phyloP scores from a whole-genome alignment of 139 green algal genomes.

The Pleodorina starrii region DNA sequence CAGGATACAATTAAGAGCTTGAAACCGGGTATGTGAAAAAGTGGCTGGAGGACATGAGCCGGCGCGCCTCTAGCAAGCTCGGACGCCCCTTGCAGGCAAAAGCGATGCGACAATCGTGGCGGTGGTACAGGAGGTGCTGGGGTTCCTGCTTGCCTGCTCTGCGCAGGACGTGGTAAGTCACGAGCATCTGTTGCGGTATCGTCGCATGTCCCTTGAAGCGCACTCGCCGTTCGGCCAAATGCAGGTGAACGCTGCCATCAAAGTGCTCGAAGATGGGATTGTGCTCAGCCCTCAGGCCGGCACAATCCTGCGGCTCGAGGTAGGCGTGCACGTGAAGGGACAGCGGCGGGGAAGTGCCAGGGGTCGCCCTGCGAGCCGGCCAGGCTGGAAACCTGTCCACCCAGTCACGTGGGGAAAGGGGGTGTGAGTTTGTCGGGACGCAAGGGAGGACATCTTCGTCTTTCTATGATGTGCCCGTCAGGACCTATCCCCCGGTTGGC shows the following conservation, averaged over 20 bases:
- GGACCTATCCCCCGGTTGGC: no score
- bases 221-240: background rate
- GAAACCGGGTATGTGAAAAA: slow-evolving; percentile 13
- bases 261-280: slow-evolving; percentile 40
- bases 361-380: background rate
- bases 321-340: slow-evolving; percentile 5
- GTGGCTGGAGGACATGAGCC: background rate
- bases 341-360: background rate
- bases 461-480: no score
- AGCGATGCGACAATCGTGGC: slow-evolving; percentile 20
- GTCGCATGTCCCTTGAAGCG: background rate
- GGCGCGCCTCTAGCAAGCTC: background rate
- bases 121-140: slow-evolving; percentile 28
- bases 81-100: background rate
- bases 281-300: slow-evolving; percentile 34
- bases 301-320: slow-evolving; percentile 44
- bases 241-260: slow-evolving; percentile 15
- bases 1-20: background rate
- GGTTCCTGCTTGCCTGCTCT: background rate
- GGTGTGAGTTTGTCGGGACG: no score
- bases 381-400: background rate
- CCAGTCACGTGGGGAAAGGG: no score
- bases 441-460: no score
- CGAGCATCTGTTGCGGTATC: background rate
- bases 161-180: slow-evolving; percentile 32